Base-by-base conservation (phyloP, 2,329 filamentous ascomycete species). In the Albifimbria verrucaria region DNA sequence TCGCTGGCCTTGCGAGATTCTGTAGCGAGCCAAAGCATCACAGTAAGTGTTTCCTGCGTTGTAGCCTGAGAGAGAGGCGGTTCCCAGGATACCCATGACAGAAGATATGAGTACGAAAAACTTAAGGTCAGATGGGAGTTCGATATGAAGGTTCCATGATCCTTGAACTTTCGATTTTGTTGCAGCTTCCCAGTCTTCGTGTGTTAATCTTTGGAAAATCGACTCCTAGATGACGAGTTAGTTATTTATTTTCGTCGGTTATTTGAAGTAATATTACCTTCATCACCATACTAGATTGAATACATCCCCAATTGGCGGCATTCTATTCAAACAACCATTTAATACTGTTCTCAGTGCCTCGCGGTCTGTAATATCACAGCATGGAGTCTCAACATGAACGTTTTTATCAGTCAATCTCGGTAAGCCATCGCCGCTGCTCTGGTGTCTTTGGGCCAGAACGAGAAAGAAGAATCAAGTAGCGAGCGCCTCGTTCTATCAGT, bases 111-210 rank as follows among this genome's bases (percentile, higher is more conserved):
- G 53, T 41, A 68, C 44, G 55, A 71, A 75, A 59, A 77, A 74
- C 55, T 71, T 66, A 3, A 70, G 45, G n/a, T n/a, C 36, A 2
- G 51, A 26, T 3, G 52, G 52, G 12, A 68, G 59, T 6, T 59
- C 56, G 3, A 64, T 48, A 49, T 72, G 62, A 1, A 72, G 55
- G 36, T 69, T 63, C 11, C 49, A 55, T 2, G 59, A 61, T 2
- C 68, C 69, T 4, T 60, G 48, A 0, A 72, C 61, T 53, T 72
- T 72, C 24, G 70, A 66, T 12, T 49, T 44, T 0, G 69, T 42
- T 0, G 62, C 59, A 24, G 49, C 53, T 17, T 54, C 53, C 45
- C 67, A 58, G 7, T 58, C 51, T 17, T 65, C 54, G 10, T 59
- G 55, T 46, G 52, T 55, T 63, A 63, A 65, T 39, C 64, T 62